These are phyloP conservation scores for Saitozyma sp. DNA, from an alignment of 768 basidiomycete genomes.

Conservation along the genomic window DNA sequence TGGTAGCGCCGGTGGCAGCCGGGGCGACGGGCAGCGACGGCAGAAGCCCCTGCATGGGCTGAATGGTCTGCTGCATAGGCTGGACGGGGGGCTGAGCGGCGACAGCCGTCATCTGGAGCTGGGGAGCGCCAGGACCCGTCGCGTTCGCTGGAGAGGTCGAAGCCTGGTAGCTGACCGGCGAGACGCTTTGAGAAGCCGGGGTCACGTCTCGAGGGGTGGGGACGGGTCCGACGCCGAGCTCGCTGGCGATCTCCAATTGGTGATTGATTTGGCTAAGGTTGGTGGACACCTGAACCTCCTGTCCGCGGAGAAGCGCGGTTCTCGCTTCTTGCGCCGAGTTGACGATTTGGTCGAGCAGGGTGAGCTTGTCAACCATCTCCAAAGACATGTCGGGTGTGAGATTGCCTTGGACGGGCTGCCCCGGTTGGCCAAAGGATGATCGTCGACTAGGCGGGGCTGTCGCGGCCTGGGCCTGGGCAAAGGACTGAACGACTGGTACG, in stretches of 20 bases:
- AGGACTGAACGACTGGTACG: constrained; percentile 3
- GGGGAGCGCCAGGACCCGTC: neutral
- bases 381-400: neutral
- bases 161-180: constrained; percentile 24
- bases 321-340: constrained; percentile 43
- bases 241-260: constrained; percentile 44
- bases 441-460: constrained; percentile 10
- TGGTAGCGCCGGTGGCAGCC: neutral
- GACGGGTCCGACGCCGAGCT: constrained; percentile 37
- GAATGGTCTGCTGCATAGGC: constrained; percentile 2
- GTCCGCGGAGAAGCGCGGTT: constrained; percentile 41
- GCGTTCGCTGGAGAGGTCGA: constrained; percentile 2
- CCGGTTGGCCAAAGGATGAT: constrained; percentile 10
- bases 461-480: neutral
- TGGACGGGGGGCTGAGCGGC: neutral
- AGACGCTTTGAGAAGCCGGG: constrained; percentile 22
- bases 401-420: no score
- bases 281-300: constrained; percentile 43
- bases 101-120: neutral
- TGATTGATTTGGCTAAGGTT: constrained; percentile 45
- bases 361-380: constrained; percentile 47
- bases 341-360: constrained; percentile 45
- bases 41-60: constrained; percentile 12
- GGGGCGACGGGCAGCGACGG: constrained; percentile 30
- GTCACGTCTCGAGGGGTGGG: constrained; percentile 30